Evolutionary conservation across 768 basidiomycete species (phyloP).

Genomic region (Pleurotus sapidus): DNA sequence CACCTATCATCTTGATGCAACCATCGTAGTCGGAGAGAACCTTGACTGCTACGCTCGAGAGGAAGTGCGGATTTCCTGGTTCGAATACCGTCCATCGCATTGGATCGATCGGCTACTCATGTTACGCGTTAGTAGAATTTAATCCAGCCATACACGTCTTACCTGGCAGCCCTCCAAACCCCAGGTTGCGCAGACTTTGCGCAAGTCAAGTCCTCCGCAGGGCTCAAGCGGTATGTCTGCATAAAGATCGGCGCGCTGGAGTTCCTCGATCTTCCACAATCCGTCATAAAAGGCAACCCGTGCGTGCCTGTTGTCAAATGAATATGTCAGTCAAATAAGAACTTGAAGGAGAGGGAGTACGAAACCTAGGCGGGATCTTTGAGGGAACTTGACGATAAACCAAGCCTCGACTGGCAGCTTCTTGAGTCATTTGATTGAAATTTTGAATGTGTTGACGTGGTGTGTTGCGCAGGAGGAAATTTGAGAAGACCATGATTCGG

Average conservation of each 20-base stretch:
- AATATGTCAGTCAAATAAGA: background rate
- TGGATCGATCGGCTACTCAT: background rate
- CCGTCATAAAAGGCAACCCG: constrained; percentile 2
- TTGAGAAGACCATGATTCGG: background rate
- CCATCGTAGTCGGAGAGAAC: constrained; percentile 4
- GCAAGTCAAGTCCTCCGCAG: background rate
- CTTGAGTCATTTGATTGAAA: background rate
- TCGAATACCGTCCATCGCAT: constrained; percentile 1
- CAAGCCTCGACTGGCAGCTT: background rate
- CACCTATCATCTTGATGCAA: constrained; percentile 2
- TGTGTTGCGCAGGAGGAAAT: background rate
- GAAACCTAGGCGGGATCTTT: background rate
- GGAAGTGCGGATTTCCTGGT: background rate
- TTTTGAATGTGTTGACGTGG: background rate
- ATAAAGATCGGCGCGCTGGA: background rate
- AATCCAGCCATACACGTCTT: background rate
- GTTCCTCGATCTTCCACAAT: background rate
- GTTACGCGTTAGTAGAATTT: background rate
- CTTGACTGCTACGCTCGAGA: background rate
- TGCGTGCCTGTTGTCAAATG: background rate
- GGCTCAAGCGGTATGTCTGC: constrained; percentile 1
- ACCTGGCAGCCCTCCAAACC: constrained; percentile 2
- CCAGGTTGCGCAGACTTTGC: constrained; percentile 1
- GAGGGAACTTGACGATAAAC: background rate
- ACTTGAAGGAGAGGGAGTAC: background rate